A percentile compares a stretch with the other conserved stretches of the same genome.
Conservation (phyloP, 169 alveolate species). For the Plasmodium coatneyi region DNA sequence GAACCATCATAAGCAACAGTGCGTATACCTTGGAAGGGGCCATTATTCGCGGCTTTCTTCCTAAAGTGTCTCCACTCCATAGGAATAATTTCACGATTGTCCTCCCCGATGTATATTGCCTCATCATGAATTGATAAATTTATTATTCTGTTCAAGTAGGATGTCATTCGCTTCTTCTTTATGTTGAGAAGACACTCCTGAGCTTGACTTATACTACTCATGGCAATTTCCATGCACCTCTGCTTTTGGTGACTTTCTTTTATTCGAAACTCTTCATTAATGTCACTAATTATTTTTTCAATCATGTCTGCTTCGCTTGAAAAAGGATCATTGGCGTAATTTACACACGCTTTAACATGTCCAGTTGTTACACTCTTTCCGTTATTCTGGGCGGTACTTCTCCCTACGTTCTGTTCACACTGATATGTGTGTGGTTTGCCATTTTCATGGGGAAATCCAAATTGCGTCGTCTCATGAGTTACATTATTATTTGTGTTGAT, state of each 20-base stretch:
- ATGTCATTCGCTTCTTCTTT: constrained; percentile 35
- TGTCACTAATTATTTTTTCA: neutral
- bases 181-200: constrained; percentile 58
- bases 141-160: constrained; percentile 47
- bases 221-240: constrained; percentile 45
- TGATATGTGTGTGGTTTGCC: neutral
- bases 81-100: neutral
- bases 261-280: neutral
- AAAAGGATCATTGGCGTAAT: neutral
- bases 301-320: neutral
- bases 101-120: constrained; percentile 16
- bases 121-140: constrained; percentile 31
- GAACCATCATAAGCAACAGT: neutral
- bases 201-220: constrained; percentile 68
- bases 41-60: neutral
- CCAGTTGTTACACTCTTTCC: neutral
- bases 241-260: constrained; percentile 29
- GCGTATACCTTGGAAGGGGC: neutral
- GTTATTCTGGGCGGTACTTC: neutral
- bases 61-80: neutral
- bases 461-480: neutral
- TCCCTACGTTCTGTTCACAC: neutral
- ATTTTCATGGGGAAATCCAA: neutral
- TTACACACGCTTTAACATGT: neutral
- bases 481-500: neutral